Percentiles rank a stretch among this genome's conserved stretches.
phyloP scores from a whole-genome alignment of 768 basidiomycete genomes.

The Kwoniella heveanensis region DNA sequence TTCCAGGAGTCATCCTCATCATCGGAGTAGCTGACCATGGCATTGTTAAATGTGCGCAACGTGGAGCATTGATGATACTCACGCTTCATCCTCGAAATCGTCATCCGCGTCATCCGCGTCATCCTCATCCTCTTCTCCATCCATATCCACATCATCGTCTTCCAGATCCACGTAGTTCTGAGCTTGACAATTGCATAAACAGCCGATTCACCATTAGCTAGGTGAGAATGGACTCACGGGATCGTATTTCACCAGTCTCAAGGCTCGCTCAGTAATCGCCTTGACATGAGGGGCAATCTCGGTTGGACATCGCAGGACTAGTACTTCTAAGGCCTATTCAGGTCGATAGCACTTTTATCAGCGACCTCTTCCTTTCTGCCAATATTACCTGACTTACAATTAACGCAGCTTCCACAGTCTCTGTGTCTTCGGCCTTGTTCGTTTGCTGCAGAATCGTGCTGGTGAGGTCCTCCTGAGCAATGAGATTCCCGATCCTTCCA shows the following conservation, averaged over 20 bases:
- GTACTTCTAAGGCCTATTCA: slow-evolving; percentile 74
- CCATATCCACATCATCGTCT: slow-evolving; percentile 63
- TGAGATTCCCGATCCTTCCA: slow-evolving; percentile 32
- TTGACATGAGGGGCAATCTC: slow-evolving; percentile 75
- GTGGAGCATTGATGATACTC: slow-evolving; percentile 48
- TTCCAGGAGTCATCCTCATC: slow-evolving; percentile 99
- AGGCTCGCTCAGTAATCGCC: slow-evolving; percentile 70
- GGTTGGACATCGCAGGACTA: slow-evolving; percentile 78
- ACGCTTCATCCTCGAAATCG: slow-evolving; percentile 78
- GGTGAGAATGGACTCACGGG: slow-evolving; percentile 66
- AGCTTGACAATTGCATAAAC: neutral
- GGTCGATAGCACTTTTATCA: too few relatives aligned
- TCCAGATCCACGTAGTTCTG: slow-evolving; percentile 73
- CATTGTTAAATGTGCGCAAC: neutral
- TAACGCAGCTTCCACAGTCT: slow-evolving; percentile 46
- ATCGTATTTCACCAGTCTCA: slow-evolving; percentile 85
- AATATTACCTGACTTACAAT: too few relatives aligned
- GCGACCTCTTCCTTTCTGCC: too few relatives aligned
- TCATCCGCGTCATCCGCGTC: slow-evolving; percentile 85
- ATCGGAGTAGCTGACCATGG: slow-evolving; percentile 78
- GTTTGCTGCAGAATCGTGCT: slow-evolving; percentile 31
- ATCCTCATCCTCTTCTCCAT: slow-evolving; percentile 62
- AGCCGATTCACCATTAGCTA: too few relatives aligned
- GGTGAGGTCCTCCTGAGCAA: slow-evolving; percentile 31
- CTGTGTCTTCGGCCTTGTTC: slow-evolving; percentile 42